Percentiles rank a stretch among this genome's conserved stretches.
These are phyloP conservation scores for Trichoderma reesei DNA, from an alignment of 495 filamentous ascomycete species.

Conservation along the genomic window DNA sequence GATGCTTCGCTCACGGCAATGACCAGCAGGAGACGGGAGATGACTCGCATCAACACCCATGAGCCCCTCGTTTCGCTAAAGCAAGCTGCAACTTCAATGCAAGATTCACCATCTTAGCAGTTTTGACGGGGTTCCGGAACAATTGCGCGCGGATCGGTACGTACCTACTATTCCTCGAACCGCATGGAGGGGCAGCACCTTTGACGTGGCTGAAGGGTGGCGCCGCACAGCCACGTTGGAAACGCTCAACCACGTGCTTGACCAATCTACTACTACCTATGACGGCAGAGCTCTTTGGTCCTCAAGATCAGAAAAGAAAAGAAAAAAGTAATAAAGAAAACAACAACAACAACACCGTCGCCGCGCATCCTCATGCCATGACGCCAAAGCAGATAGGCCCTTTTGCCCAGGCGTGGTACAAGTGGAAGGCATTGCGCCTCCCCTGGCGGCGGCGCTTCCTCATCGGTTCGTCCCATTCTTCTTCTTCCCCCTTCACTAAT, in stretches of 20 bases:
- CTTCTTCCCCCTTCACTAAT: background rate
- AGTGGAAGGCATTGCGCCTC: slow-evolving; percentile 73
- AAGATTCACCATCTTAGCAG: no score
- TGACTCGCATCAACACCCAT: no score
- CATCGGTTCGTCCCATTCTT: slow-evolving; percentile 47
- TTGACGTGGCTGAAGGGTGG: background rate
- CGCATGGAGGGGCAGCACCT: background rate
- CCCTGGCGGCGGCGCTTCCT: slow-evolving; percentile 83
- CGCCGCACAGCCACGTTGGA: background rate
- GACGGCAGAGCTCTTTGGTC: background rate
- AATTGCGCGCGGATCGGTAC: no score
- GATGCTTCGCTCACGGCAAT: no score
- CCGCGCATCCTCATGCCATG: background rate
- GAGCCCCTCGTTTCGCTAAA: background rate
- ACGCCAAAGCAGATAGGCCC: slow-evolving; percentile 24
- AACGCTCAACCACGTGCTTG: background rate
- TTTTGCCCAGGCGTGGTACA: slow-evolving; percentile 53
- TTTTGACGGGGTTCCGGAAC: no score
- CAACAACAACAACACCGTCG: background rate
- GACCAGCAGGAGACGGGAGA: no score
- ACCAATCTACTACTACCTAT: background rate
- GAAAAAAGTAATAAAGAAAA: no score
- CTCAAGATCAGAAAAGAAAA: no score
- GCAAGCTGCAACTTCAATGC: background rate
- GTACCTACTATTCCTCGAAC: no score